Evolutionary conservation across 1,139 yeast genomes (phyloP).

Genomic region (Pichiaceae sp.): DNA sequence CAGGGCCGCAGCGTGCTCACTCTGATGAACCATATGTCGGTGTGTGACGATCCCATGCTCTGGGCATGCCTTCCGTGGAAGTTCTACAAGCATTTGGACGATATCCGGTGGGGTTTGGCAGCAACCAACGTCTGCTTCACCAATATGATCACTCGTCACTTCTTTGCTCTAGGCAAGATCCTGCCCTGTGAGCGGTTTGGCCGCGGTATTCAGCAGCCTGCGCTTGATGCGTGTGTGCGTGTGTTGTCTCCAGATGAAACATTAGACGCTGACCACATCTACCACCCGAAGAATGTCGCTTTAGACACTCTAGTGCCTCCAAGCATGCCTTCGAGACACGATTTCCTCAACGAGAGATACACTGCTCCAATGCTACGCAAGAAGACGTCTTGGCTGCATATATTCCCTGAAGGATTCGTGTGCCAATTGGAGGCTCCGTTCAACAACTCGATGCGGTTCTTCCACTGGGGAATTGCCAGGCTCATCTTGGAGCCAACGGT

Average conservation of each 20-base stretch:
- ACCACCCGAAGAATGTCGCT: conserved; percentile 4
- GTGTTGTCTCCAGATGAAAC: conserved; percentile 77
- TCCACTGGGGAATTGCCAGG: conserved; percentile 93
- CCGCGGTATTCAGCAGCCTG: conserved; percentile 85
- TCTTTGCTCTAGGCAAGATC: conserved; percentile 83
- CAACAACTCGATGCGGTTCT: conserved; percentile 80
- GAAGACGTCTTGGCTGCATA: conserved; percentile 83
- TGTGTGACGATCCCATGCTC: conserved; percentile 84
- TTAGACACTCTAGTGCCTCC: conserved; percentile 4
- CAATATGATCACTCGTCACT: conserved; percentile 40
- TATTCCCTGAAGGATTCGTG: conserved; percentile 93
- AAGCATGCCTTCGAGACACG: background rate
- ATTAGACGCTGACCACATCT: conserved; percentile 37
- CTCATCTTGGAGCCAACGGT: conserved; percentile 71
- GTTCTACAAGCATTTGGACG: conserved; percentile 52
- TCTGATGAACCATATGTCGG: conserved; percentile 94
- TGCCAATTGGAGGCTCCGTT: conserved; percentile 77
- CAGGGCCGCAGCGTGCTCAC: conserved; percentile 76
- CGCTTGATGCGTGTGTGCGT: conserved; percentile 82
- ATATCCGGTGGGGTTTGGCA: conserved; percentile 89
- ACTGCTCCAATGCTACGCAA: conserved; percentile 43
- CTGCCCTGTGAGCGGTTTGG: conserved; percentile 85
- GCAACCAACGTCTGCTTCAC: conserved; percentile 88
- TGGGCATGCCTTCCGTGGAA: conserved; percentile 83
- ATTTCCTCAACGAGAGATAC: conserved; percentile 21